Evolutionary conservation across 2,329 filamentous ascomycete genomes (phyloP).

Genomic region (Stemphylium beticola): DNA sequence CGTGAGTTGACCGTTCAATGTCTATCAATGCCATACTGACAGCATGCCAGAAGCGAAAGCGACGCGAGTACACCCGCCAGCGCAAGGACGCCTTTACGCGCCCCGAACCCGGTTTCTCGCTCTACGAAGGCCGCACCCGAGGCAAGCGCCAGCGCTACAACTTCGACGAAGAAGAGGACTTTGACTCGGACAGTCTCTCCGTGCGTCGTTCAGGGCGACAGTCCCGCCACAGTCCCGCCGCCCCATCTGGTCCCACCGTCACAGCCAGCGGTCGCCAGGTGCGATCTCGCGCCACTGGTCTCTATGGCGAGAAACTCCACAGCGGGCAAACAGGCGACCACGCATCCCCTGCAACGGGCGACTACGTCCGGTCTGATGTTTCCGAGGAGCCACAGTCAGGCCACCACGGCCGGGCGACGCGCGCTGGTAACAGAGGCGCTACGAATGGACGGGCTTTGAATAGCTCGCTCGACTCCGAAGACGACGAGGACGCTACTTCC

Average conservation of each 20-base stretch:
- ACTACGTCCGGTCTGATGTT: constrained; percentile 52
- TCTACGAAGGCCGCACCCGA: constrained; percentile 94
- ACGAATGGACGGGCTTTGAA: constrained; percentile 30
- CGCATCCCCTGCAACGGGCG: constrained; percentile 52
- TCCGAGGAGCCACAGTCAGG: constrained; percentile 53
- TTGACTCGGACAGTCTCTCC: constrained; percentile 70
- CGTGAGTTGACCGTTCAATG: constrained; percentile 53
- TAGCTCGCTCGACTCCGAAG: constrained; percentile 62
- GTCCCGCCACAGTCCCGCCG: constrained; percentile 75
- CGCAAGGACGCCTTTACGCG: constrained; percentile 87
- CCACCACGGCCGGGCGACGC: constrained; percentile 54
- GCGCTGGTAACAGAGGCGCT: constrained; percentile 34
- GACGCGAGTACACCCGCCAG: constrained; percentile 86
- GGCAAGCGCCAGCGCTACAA: constrained; percentile 98
- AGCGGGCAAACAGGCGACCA: constrained; percentile 57
- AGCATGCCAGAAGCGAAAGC: constrained; percentile 77
- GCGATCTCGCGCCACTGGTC: constrained; percentile 65
- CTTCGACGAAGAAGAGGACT: constrained; percentile 90
- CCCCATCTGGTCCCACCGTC: constrained; percentile 67
- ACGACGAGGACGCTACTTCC: constrained; percentile 68
- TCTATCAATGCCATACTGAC: constrained; percentile 17
- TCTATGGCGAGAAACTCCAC: constrained; percentile 68
- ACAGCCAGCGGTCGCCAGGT: constrained; percentile 91
- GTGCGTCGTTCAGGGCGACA: constrained; percentile 70
- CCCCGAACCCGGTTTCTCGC: constrained; percentile 85